These are phyloP conservation scores for Diplodia scrobiculata DNA, from an alignment of 2,329 filamentous ascomycete species.

Conservation along the genomic window DNA sequence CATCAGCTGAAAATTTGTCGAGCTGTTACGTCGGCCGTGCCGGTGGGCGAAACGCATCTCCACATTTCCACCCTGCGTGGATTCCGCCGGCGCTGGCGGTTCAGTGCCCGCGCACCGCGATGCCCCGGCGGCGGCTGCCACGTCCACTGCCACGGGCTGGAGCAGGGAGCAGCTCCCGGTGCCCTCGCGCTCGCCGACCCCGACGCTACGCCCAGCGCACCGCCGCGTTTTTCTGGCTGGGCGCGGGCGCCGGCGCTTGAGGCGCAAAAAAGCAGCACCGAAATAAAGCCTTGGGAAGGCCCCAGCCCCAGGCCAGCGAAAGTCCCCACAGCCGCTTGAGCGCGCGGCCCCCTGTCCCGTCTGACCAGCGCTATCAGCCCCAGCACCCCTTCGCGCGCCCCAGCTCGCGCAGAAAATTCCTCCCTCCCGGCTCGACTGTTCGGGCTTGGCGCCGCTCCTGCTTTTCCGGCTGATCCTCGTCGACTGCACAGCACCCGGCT, in stretches of 20 bases:
- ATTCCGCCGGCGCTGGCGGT: constrained; percentile 14
- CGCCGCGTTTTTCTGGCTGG: constrained; percentile 8
- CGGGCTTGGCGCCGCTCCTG: constrained; percentile 29
- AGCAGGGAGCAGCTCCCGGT: background rate
- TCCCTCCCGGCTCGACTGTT: constrained; percentile 26
- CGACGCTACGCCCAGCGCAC: constrained; percentile 6
- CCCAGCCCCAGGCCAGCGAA: constrained; percentile 24
- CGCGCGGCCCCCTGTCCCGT: constrained; percentile 18
- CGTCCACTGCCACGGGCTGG: background rate
- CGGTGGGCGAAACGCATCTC: constrained; percentile 26
- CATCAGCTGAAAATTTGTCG: constrained; percentile 28
- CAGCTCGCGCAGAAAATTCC: constrained; percentile 29
- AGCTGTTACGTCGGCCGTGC: constrained; percentile 23
- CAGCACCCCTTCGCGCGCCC: constrained; percentile 14
- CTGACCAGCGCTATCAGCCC: constrained; percentile 21
- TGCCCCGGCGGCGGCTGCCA: background rate
- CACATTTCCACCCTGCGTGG: constrained; percentile 26
- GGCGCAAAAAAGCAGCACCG: constrained; percentile 21
- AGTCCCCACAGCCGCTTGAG: constrained; percentile 21
- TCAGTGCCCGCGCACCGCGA: background rate
- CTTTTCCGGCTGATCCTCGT: constrained; percentile 30
- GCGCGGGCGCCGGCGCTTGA: constrained; percentile 16
- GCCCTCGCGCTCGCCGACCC: constrained; percentile 10
- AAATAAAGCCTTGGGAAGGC: constrained; percentile 26
- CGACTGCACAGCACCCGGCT: constrained; percentile 25